These are phyloP conservation scores for Gossypium thurberi DNA, from an alignment of 345 rosid genomes.

Conservation along the genomic window DNA sequence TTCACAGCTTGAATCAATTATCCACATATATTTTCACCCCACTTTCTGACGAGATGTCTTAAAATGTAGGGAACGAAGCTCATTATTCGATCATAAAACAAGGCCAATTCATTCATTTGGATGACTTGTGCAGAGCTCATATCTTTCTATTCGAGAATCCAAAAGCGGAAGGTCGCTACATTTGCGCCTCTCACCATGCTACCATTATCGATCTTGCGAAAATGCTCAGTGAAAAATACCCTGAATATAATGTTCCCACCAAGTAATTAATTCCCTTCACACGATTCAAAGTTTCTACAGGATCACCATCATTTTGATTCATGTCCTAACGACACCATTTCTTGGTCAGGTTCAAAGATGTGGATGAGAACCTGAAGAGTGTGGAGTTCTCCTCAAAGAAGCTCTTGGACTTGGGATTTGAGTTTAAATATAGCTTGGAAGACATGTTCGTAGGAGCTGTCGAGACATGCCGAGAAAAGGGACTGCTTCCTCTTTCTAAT, in stretches of 20 bases:
- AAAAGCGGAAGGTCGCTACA: conserved; percentile 39
- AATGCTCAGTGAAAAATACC: conserved; percentile 25
- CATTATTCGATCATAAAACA: conserved; percentile 15
- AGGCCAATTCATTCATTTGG: conserved; percentile 22
- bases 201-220: conserved; percentile 29
- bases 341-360: conserved; percentile 17
- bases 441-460: conserved; percentile 33
- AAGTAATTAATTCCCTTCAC: conserved; percentile 17
- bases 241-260: conserved; percentile 28
- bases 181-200: conserved; percentile 32
- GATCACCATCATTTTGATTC: neutral
- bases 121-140: conserved; percentile 39
- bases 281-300: neutral
- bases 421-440: conserved; percentile 23
- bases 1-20: neutral
- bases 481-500: conserved; percentile 20
- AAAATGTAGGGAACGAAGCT: conserved; percentile 19
- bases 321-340: neutral
- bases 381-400: conserved; percentile 27
- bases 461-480: conserved; percentile 27
- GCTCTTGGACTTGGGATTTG: conserved; percentile 30
- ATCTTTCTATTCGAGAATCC: conserved; percentile 34
- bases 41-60: neutral
- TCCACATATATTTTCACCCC: neutral
- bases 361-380: conserved; percentile 12